Percentiles rank a stretch among this genome's conserved stretches.
phyloP scores from a whole-genome alignment of 805 yeast genomes.

The Sungouiozyma ichnusensis region DNA sequence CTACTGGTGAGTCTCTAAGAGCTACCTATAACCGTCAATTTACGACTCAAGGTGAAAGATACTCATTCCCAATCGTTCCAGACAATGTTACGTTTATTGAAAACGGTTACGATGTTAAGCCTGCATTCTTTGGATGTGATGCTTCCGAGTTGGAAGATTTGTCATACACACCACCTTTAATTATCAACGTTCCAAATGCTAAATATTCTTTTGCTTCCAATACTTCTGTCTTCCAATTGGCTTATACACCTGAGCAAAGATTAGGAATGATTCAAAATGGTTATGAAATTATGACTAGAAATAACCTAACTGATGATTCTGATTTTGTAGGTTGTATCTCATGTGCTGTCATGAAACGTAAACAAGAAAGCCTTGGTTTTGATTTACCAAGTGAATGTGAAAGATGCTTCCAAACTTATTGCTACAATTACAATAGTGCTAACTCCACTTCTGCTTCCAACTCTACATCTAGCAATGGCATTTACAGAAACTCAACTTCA shows the following conservation, averaged over 20 bases:
- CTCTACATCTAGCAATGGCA: conserved; percentile 2
- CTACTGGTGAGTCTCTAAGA: conserved; percentile 52
- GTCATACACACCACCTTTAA: conserved; percentile 53
- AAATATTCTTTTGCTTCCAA: conserved; percentile 58
- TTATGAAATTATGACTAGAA: conserved; percentile 54
- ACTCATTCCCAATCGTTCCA: conserved; percentile 75
- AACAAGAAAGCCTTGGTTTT: conserved; percentile 54
- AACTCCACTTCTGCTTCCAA: conserved; percentile 6
- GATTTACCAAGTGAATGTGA: conserved; percentile 60
- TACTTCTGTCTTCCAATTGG: conserved; percentile 58
- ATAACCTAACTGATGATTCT: conserved; percentile 54
- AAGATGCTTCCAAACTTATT: conserved; percentile 58
- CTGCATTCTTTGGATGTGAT: conserved; percentile 80
- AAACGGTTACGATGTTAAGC: conserved; percentile 53
- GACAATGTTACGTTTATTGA: conserved; percentile 49
- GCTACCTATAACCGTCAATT: conserved; percentile 53
- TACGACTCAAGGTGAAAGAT: conserved; percentile 39
- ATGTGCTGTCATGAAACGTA: conserved; percentile 74
- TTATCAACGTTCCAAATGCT: conserved; percentile 68
- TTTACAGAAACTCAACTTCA: conserved; percentile 1
- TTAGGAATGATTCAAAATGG: conserved; percentile 60
- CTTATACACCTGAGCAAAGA: conserved; percentile 48
- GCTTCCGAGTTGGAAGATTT: conserved; percentile 50
- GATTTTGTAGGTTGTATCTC: conserved; percentile 69
- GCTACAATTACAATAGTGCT: conserved; percentile 54